These are phyloP conservation scores for Cladophialophora chaetospira DNA, from an alignment of 2,329 filamentous ascomycete genomes.

Conservation along the genomic window DNA sequence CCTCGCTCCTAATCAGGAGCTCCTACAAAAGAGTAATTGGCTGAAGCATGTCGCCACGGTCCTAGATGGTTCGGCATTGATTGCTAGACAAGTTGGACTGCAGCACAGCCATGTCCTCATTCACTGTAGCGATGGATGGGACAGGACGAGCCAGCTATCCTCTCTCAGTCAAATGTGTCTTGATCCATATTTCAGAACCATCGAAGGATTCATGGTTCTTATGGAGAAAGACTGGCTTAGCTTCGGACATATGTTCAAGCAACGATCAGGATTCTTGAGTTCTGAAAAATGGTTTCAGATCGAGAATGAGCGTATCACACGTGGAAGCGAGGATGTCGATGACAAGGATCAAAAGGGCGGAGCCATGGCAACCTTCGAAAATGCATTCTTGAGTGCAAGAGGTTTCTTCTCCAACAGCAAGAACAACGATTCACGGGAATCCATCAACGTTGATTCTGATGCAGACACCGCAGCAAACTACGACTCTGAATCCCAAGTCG, in stretches of 20 bases:
- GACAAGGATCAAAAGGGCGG: constrained; percentile 44
- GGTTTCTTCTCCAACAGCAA: constrained; percentile 78
- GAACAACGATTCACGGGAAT: constrained; percentile 63
- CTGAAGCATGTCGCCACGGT: constrained; percentile 84
- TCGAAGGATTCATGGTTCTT: constrained; percentile 91
- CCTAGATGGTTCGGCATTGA: constrained; percentile 79
- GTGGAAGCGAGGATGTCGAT: constrained; percentile 40
- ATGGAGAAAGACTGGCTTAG: constrained; percentile 98
- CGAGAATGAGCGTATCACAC: constrained; percentile 75
- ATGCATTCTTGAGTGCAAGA: constrained; percentile 78
- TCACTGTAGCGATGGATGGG: constrained; percentile 98
- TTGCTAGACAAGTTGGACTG: constrained; percentile 84
- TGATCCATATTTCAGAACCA: constrained; percentile 90
- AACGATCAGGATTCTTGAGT: constrained; percentile 83
- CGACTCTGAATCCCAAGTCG: constrained; percentile 47
- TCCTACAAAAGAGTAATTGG: constrained; percentile 84
- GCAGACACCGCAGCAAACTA: constrained; percentile 58
- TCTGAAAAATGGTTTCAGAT: constrained; percentile 93
- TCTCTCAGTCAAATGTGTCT: constrained; percentile 89
- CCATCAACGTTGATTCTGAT: constrained; percentile 58
- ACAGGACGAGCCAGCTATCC: constrained; percentile 92
- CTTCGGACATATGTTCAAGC: constrained; percentile 96
- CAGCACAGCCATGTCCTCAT: constrained; percentile 94
- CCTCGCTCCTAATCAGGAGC: constrained; percentile 77
- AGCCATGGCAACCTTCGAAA: constrained; percentile 76